Percentiles rank a stretch among this genome's conserved stretches.
These are phyloP conservation scores for Metarhizium album DNA, from an alignment of 2,329 filamentous ascomycete species.

Conservation along the genomic window DNA sequence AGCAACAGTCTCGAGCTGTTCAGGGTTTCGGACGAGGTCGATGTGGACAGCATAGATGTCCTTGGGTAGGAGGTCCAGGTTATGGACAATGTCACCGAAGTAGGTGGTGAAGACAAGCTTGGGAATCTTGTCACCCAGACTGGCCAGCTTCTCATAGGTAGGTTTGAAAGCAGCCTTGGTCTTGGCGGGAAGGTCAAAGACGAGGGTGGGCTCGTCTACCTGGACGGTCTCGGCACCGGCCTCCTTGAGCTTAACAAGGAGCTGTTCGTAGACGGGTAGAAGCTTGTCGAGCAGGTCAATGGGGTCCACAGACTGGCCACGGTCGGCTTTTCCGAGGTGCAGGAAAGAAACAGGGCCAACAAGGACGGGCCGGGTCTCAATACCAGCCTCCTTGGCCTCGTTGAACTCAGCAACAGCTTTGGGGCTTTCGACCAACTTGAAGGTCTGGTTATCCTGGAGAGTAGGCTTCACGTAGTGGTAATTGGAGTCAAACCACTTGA, in stretches of 20 bases:
- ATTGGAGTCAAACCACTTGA: conserved; percentile 99
- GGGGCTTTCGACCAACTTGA: conserved; percentile 76
- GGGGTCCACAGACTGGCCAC: conserved; percentile 83
- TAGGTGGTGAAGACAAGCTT: conserved; percentile 90
- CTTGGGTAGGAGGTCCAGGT: conserved; percentile 79
- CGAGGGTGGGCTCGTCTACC: conserved; percentile 95
- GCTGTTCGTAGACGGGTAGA: conserved; percentile 86
- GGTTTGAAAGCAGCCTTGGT: conserved; percentile 97
- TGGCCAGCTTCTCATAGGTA: conserved; percentile 79
- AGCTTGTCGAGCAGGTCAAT: conserved; percentile 92
- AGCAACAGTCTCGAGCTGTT: conserved; percentile 84
- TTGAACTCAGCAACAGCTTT: conserved; percentile 93
- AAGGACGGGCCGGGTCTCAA: conserved; percentile 85
- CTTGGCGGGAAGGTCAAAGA: conserved; percentile 84
- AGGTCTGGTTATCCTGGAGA: conserved; percentile 90
- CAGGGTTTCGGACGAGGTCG: conserved; percentile 94
- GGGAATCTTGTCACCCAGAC: conserved; percentile 69
- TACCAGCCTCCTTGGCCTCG: conserved; percentile 96
- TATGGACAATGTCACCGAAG: conserved; percentile 99
- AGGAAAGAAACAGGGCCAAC: conserved; percentile 97
- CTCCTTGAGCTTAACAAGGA: conserved; percentile 85
- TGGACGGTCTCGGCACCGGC: conserved; percentile 94
- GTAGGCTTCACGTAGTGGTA: conserved; percentile 99
- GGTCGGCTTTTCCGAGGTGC: conserved; percentile 94
- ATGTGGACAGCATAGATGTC: conserved; percentile 80